phyloP scores from a whole-genome alignment of 1,139 yeast genomes.

The Suhomyces bribrorum region DNA sequence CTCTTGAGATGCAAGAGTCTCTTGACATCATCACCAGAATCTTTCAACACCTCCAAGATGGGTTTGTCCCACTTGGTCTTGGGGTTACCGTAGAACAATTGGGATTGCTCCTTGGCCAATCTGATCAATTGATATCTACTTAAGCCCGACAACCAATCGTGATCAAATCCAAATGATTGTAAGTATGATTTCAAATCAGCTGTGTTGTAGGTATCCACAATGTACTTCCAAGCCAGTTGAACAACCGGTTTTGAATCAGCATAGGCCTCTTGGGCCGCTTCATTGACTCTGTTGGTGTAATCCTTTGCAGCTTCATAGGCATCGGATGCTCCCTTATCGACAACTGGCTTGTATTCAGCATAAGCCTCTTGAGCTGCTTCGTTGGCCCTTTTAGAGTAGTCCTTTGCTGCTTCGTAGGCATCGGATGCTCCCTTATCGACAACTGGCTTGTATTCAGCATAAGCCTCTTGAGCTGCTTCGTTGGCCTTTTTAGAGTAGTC shows the following conservation, averaged over 20 bases:
- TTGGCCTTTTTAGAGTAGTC: slow-evolving; percentile 6
- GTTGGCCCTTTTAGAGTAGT: slow-evolving; percentile 4
- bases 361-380: slow-evolving; percentile 13
- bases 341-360: slow-evolving; percentile 6
- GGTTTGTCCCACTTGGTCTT: slow-evolving; percentile 27
- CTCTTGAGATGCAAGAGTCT: slow-evolving; percentile 21
- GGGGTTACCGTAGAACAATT: slow-evolving; percentile 21
- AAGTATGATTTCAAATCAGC: slow-evolving; percentile 57
- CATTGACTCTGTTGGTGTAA: slow-evolving; percentile 4
- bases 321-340: slow-evolving; percentile 4
- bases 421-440: slow-evolving; percentile 5
- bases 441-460: slow-evolving; percentile 14
- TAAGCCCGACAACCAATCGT: slow-evolving; percentile 32
- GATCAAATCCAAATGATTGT: slow-evolving; percentile 50
- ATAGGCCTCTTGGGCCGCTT: slow-evolving; percentile 13
- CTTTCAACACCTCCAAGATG: slow-evolving; percentile 24
- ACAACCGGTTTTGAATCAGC: slow-evolving; percentile 6
- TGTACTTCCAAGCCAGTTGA: slow-evolving; percentile 17
- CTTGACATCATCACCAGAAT: slow-evolving; percentile 15
- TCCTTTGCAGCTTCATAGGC: slow-evolving; percentile 11
- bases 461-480: slow-evolving; percentile 11
- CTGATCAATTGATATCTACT: slow-evolving; percentile 48
- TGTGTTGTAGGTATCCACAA: slow-evolving; percentile 46
- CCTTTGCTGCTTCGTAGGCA: slow-evolving; percentile 10
- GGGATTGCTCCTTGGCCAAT: slow-evolving; percentile 44